Evolutionary conservation across 164 flowering plant species (phyloP).

Genomic region (Sextonia rubra): DNA sequence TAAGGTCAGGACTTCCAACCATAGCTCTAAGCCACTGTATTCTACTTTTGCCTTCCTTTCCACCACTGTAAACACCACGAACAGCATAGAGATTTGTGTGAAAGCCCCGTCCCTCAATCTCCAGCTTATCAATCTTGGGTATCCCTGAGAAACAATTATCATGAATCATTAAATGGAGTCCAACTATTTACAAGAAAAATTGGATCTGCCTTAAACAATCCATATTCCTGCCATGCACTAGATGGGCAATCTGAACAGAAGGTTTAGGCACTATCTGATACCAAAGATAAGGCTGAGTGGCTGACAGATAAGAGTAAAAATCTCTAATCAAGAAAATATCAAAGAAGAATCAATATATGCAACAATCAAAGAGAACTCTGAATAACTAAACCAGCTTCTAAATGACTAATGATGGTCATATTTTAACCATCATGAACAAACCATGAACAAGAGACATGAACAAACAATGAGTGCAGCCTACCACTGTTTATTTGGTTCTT

Average conservation of each 20-base stretch:
- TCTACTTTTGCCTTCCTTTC: constrained; percentile 96
- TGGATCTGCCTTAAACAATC: neutral
- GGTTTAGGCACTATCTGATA: too few species aligned
- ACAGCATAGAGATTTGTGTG: constrained; percentile 97
- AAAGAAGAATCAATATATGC: too few species aligned
- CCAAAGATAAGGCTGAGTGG: too few species aligned
- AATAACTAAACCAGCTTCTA: too few species aligned
- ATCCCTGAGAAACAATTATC: constrained; percentile 42
- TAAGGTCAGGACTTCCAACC: constrained; percentile 99
- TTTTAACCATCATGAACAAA: too few species aligned
- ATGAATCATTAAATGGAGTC: neutral
- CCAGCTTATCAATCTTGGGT: constrained; percentile 81
- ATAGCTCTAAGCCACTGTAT: constrained; percentile 98
- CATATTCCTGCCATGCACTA: neutral
- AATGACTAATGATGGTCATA: too few species aligned
- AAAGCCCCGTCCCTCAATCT: constrained; percentile 95
- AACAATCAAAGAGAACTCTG: too few species aligned
- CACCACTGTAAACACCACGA: constrained; percentile 86
- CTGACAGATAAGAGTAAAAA: too few species aligned
- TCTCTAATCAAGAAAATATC: too few species aligned
- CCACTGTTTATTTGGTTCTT: too few species aligned
- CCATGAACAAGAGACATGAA: too few species aligned
- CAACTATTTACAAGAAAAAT: neutral
- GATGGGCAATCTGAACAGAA: constrained; percentile 4
- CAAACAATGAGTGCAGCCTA: too few species aligned